phyloP scores from a whole-genome alignment of 176 grass and related monocot species.

The Eleusine coracana region DNA sequence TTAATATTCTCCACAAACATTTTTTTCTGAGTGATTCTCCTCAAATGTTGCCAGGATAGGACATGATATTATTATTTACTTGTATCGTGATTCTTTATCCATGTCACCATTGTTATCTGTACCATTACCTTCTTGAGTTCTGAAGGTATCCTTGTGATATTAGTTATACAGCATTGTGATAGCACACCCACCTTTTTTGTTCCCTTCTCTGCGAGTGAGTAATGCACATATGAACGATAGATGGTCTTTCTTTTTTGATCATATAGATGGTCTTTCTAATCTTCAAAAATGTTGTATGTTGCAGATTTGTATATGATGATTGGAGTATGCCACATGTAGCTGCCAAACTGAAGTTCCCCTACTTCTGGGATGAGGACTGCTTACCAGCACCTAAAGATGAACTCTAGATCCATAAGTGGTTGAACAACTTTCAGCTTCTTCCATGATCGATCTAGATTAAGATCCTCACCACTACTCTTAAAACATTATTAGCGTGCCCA shows the following conservation, averaged over 20 bases:
- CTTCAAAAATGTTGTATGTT: neutral
- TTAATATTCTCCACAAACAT: neutral
- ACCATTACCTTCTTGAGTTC: neutral
- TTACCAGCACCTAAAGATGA: constrained; percentile 71
- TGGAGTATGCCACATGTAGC: constrained; percentile 80
- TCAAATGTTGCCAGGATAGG: neutral
- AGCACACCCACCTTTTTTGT: neutral
- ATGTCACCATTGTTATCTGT: neutral
- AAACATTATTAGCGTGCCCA: neutral
- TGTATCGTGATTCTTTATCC: neutral
- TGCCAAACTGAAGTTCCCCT: constrained; percentile 79
- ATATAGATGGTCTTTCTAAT: constrained; percentile 11
- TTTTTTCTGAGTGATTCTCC: neutral
- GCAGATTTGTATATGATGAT: constrained; percentile 85
- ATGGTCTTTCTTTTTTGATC: constrained; percentile 1
- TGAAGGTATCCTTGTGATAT: neutral
- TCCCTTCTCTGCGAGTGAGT: neutral
- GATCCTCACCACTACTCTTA: neutral
- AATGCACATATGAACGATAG: neutral
- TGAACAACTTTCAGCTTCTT: neutral
- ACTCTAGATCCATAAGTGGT: constrained; percentile 42
- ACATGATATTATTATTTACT: neutral
- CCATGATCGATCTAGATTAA: neutral
- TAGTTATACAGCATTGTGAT: neutral
- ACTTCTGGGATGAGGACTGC: constrained; percentile 82